These are phyloP conservation scores for Aspergillus unguis DNA, from an alignment of 2,329 filamentous ascomycete species.

Conservation along the genomic window DNA sequence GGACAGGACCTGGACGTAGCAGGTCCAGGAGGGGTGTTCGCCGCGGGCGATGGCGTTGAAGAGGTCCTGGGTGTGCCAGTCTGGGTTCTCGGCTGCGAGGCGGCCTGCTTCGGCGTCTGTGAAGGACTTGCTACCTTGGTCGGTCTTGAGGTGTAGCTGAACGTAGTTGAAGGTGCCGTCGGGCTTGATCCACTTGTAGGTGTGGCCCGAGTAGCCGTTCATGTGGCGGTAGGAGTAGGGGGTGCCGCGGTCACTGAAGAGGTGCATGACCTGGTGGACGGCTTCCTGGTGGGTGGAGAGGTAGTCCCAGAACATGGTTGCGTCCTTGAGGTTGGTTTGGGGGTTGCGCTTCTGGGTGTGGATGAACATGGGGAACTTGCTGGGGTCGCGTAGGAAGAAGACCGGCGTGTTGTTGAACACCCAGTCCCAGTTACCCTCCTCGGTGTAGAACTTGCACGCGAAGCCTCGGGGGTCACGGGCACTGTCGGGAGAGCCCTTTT, in stretches of 20 bases:
- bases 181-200: conserved; percentile 64
- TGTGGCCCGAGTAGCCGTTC: conserved; percentile 66
- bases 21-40: conserved; percentile 61
- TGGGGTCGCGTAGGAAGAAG: conserved; percentile 71
- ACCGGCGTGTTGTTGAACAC: conserved; percentile 72
- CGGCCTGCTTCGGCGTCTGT: conserved; percentile 56
- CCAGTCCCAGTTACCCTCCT: conserved; percentile 71
- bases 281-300: conserved; percentile 60
- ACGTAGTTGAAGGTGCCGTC: conserved; percentile 65
- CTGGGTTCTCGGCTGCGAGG: conserved; percentile 57
- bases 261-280: conserved; percentile 62
- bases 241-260: conserved; percentile 65
- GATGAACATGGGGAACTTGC: conserved; percentile 71
- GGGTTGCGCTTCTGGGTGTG: conserved; percentile 74
- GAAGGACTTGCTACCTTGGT: conserved; percentile 61
- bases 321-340: conserved; percentile 65
- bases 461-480: conserved; percentile 72
- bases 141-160: conserved; percentile 62
- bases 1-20: conserved; percentile 61
- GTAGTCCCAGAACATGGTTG: conserved; percentile 68
- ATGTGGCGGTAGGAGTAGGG: conserved; percentile 64
- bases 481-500: conserved; percentile 67
- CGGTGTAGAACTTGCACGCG: conserved; percentile 68
- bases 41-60: conserved; percentile 61
- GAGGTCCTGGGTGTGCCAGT: conserved; percentile 62